These are phyloP conservation scores for Rhododendron griersonianum DNA, from an alignment of 148 eudicot species.

Conservation along the genomic window DNA sequence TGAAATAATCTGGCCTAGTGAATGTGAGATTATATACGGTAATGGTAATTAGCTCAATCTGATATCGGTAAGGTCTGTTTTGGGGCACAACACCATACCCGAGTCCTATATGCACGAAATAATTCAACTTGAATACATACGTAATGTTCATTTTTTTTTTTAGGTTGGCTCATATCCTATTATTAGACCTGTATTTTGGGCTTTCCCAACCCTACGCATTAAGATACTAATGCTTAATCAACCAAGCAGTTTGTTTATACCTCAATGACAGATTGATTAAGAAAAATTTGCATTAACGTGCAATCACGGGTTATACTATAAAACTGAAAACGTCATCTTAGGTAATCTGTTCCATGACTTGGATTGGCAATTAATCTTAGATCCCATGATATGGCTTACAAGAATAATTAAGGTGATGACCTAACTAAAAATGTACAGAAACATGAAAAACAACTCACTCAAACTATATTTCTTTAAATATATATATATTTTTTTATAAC, in stretches of 20 bases:
- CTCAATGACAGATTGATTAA: not conserved
- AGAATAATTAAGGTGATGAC: constrained; percentile 6
- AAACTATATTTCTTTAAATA: not conserved
- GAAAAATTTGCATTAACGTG: not conserved
- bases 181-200: not conserved
- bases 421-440: constrained; percentile 8
- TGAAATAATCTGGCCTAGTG: not conserved
- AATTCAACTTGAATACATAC: not conserved
- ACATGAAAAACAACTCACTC: constrained; percentile 12
- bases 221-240: not conserved
- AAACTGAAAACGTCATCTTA: constrained; percentile 16
- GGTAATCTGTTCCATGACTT: constrained; percentile 23
- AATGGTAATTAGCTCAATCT: too few species aligned
- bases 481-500: too few species aligned
- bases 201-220: not conserved
- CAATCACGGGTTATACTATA: constrained; percentile 12
- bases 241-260: not conserved
- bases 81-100: too few species aligned
- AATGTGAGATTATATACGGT: not conserved
- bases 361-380: not conserved
- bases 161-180: not conserved
- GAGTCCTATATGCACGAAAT: not conserved
- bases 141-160: not conserved
- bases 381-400: not conserved
- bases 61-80: too few species aligned